phyloP scores from a whole-genome alignment of 306 rosid species.

The Dalbergia cultrata region DNA sequence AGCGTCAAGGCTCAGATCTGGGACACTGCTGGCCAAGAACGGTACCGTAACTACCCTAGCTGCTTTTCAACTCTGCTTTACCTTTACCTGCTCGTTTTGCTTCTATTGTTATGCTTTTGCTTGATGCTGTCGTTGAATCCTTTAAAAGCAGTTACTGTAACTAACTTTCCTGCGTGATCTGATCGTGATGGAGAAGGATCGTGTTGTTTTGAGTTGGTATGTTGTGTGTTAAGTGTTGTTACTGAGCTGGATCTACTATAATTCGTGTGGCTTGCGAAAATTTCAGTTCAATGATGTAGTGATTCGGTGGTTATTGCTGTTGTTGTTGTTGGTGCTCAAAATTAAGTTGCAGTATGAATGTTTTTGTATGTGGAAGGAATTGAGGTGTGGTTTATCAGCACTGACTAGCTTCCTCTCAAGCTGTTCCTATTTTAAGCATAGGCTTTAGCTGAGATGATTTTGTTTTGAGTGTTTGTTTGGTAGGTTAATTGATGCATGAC shows the following conservation, averaged over 20 bases:
- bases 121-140: background rate
- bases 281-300: background rate
- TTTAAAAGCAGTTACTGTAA: background rate
- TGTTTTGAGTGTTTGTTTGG: background rate
- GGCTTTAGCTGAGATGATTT: background rate
- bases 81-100: background rate
- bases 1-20: constrained; percentile 99
- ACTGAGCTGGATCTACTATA: constrained; percentile 30
- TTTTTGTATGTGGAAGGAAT: background rate
- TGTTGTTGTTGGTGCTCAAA: background rate
- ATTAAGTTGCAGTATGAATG: background rate
- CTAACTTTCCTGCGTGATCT: constrained; percentile 34
- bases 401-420: background rate
- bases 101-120: background rate
- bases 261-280: background rate
- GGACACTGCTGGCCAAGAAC: constrained; percentile 99
- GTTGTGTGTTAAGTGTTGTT: background rate
- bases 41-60: constrained; percentile 52
- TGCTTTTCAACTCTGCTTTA: background rate
- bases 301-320: background rate
- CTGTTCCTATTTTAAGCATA: background rate
- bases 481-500: background rate
- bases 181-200: constrained; percentile 7
- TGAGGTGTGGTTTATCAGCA: background rate
- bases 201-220: background rate